Evolutionary conservation across 1,139 yeast species (phyloP), one percentile per base, ranked within the genome.

Genomic region (Meyerozyma elateridarum): DNA sequence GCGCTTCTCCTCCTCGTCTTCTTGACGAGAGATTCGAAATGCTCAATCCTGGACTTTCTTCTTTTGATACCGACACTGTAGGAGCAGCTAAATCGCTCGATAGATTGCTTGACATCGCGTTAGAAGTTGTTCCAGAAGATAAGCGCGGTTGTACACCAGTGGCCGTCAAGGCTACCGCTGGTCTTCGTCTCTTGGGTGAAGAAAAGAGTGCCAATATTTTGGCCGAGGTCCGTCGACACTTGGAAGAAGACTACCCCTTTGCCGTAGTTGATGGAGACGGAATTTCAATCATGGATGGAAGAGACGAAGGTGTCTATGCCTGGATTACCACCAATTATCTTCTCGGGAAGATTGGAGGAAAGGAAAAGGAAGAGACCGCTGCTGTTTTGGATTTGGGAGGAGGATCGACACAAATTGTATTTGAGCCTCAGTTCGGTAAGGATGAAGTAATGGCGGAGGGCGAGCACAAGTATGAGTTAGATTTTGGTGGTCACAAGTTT

Each of bases 381-480:
- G 98, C 97, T 6, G 95, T 91, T 9, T 91, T 91, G 54, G 99
- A 91, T 55, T 76, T 91, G 42, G 99, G 99, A 46, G 99, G 99
- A 46, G 98, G 97, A 6, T 88, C 96, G 4, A 91, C 98, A 8
- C 99, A 91, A 62, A 88, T 91, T 61, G 98, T 91, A 5, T 91
- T 91, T 58, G 97, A 91, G 65, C 99, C 99, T 8, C 72, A 73
- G 9, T 79, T 79, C 51, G 54, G 60, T 30, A 59, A 65, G 31
- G 73, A 76, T 40, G 78, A 75, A 44, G 56, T 64, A 43, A 75
- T 88, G 83, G 63, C 73, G 29, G 89, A 81, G 15, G 97, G 96
- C 36, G 96, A 89, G 51, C 95, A 87, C 61, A 84, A 85, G 56
- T 88, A 82, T 55, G 74, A 75, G 41, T 72, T 89, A 45, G 60